A percentile compares a stretch with the other conserved stretches of the same genome.
phyloP scores from a whole-genome alignment of 2,329 filamentous ascomycete species.

The Chaetomiaceae sp. region DNA sequence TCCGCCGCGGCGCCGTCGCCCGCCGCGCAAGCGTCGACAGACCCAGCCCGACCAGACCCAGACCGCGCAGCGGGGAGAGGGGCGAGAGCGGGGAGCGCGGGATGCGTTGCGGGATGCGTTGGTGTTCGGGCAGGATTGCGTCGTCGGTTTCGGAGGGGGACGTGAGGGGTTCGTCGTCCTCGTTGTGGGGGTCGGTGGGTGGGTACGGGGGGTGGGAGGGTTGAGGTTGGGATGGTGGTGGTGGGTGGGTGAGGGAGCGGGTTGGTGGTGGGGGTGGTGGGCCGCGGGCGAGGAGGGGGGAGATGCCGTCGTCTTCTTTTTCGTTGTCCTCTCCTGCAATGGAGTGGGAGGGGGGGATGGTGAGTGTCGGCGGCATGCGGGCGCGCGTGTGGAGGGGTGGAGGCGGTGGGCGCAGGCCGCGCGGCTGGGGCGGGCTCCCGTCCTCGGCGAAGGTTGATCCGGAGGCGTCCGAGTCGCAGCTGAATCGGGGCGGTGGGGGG shows the following conservation, averaged over 20 bases:
- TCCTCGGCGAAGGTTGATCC: conserved; percentile 2
- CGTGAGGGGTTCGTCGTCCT: too few relatives aligned
- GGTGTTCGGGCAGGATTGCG: conserved; percentile 18
- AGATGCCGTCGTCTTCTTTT: conserved; percentile 15
- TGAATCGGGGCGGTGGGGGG: conserved; percentile 14
- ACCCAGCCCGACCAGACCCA: too few relatives aligned
- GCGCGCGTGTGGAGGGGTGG: neutral
- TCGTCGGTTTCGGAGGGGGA: too few relatives aligned
- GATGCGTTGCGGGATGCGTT: conserved; percentile 14
- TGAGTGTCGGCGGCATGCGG: conserved; percentile 10
- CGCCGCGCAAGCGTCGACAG: too few relatives aligned
- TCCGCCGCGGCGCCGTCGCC: too few relatives aligned
- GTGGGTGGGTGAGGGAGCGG: neutral
- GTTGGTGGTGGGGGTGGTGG: conserved; percentile 1
- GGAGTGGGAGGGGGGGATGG: neutral
- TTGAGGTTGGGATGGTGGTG: neutral
- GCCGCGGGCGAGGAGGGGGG: conserved; percentile 20
- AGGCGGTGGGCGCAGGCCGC: conserved; percentile 17
- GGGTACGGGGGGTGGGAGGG: neutral
- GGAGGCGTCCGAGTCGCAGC: conserved; percentile 18
- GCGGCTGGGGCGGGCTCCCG: conserved; percentile 11
- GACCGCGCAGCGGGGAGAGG: too few relatives aligned
- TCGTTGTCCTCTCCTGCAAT: neutral
- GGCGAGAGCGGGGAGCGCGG: conserved; percentile 18
- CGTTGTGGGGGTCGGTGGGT: neutral